Percentiles rank a stretch among this genome's conserved stretches.
These are phyloP conservation scores for Verticillium longisporum DNA, from an alignment of 2,329 filamentous ascomycete species.

Conservation along the genomic window DNA sequence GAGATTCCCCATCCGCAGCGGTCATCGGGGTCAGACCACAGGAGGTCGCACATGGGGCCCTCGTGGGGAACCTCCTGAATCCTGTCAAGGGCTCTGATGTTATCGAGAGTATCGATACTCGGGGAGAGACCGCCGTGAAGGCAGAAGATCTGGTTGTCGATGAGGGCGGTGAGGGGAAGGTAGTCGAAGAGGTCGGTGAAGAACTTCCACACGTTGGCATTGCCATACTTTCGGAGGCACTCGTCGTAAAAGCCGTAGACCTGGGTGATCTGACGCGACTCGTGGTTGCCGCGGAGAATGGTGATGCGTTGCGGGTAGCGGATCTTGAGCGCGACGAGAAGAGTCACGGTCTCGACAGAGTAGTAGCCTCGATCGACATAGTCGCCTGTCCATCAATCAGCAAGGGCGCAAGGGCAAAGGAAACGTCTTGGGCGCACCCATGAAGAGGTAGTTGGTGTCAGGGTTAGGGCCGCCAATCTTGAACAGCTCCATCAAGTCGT, in stretches of 20 bases:
- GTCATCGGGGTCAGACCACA: conserved; percentile 98
- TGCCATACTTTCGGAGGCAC: conserved; percentile 97
- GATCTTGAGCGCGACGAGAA: conserved; percentile 95
- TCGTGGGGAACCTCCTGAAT: conserved; percentile 99
- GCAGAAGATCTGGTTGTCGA: conserved; percentile 99
- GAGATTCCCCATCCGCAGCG: conserved; percentile 94
- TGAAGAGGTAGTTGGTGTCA: conserved; percentile 98
- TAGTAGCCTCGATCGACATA: conserved; percentile 99
- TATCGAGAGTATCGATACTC: conserved; percentile 92
- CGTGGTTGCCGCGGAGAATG: conserved; percentile 97
- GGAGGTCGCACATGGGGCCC: conserved; percentile 93
- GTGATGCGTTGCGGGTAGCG: conserved; percentile 97
- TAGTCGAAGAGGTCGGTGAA: conserved; percentile 99
- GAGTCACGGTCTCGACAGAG: conserved; percentile 94
- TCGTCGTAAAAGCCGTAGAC: conserved; percentile 99
- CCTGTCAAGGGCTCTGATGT: conserved; percentile 89
- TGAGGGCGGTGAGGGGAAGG: conserved; percentile 90
- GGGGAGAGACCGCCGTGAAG: conserved; percentile 94
- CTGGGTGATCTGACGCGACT: conserved; percentile 97
- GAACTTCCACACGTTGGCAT: conserved; percentile 98
- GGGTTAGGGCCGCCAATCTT: conserved; percentile 97
- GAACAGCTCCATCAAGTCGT: conserved; percentile 99
- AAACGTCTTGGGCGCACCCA: conserved; percentile 57
- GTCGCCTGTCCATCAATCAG: conserved; percentile 57
- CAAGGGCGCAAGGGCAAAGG: conserved; percentile 11